Evolutionary conservation across 1,284 basidiomycete species (phyloP).

Genomic region (Tremellales sp.): DNA sequence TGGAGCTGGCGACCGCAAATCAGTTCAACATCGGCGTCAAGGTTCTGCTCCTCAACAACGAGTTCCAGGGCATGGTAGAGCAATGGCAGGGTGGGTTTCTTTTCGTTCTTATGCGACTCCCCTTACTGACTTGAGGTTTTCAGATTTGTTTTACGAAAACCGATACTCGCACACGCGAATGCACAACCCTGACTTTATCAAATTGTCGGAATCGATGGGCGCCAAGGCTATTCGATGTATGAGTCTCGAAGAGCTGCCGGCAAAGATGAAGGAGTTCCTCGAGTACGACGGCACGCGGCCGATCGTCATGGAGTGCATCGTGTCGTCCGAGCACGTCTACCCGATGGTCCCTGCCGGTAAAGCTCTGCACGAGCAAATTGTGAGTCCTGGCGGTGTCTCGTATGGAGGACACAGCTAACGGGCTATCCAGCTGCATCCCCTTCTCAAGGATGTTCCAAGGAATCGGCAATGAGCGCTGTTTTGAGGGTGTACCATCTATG

Average conservation of each 20-base stretch:
- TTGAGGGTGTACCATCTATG: background rate
- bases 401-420: background rate
- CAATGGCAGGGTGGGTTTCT: constrained; percentile 84
- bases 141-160: constrained; percentile 90
- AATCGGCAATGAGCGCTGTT: background rate
- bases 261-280: constrained; percentile 97
- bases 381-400: constrained; percentile 22
- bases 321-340: constrained; percentile 89
- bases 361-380: constrained; percentile 80
- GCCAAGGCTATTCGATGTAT: constrained; percentile 82
- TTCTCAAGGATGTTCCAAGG: background rate
- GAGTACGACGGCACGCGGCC: constrained; percentile 80
- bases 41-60: constrained; percentile 83
- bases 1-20: constrained; percentile 93
- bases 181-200: constrained; percentile 91
- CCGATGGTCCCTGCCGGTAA: constrained; percentile 80
- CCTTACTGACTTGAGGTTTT: background rate
- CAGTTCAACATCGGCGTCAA: constrained; percentile 94
- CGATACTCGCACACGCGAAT: constrained; percentile 92
- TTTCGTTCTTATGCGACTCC: background rate
- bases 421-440: constrained; percentile 14
- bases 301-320: constrained; percentile 83
- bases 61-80: constrained; percentile 96
- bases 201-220: constrained; percentile 83
- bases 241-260: constrained; percentile 70